A percentile compares a stretch with the other conserved stretches of the same genome.
These are phyloP conservation scores for Parmelia sp. DNA, from an alignment of 495 filamentous ascomycete genomes.

Conservation along the genomic window DNA sequence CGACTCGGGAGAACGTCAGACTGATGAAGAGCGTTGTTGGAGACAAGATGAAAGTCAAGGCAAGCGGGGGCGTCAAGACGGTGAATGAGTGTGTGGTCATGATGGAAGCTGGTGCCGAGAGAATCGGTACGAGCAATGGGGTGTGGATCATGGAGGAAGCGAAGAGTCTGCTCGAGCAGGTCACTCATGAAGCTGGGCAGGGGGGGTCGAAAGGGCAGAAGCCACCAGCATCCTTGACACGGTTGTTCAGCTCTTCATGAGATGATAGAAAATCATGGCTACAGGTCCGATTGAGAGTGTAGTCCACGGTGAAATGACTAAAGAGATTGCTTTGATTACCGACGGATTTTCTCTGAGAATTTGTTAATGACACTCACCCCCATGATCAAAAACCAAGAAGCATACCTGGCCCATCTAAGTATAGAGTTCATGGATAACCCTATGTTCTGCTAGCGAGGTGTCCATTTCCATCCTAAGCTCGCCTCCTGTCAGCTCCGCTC, in stretches of 20 bases:
- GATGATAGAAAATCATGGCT: no score
- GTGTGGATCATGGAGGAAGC: conserved; percentile 51
- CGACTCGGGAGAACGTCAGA: conserved; percentile 48
- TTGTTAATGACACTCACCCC: no score
- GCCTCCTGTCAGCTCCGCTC: neutral
- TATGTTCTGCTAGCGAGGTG: neutral
- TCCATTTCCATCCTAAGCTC: conserved; percentile 7
- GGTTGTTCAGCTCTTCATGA: conserved; percentile 21
- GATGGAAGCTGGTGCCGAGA: conserved; percentile 57
- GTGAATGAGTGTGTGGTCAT: conserved; percentile 48
- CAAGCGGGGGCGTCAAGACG: conserved; percentile 56
- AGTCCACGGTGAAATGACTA: neutral
- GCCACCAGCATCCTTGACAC: conserved; percentile 5
- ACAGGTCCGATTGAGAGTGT: neutral
- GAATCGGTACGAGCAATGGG: conserved; percentile 58
- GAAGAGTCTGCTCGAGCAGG: conserved; percentile 10
- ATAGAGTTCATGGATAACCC: no score
- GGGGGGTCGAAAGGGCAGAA: neutral
- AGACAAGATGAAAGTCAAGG: conserved; percentile 53
- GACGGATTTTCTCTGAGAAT: no score
- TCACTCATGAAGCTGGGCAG: conserved; percentile 14
- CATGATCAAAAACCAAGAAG: no score
- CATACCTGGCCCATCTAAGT: no score
- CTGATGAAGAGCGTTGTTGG: conserved; percentile 50
- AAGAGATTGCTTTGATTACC: no score